Base-by-base conservation (phyloP, 2,329 filamentous ascomycete species). In the Cytospora schulzeri region DNA sequence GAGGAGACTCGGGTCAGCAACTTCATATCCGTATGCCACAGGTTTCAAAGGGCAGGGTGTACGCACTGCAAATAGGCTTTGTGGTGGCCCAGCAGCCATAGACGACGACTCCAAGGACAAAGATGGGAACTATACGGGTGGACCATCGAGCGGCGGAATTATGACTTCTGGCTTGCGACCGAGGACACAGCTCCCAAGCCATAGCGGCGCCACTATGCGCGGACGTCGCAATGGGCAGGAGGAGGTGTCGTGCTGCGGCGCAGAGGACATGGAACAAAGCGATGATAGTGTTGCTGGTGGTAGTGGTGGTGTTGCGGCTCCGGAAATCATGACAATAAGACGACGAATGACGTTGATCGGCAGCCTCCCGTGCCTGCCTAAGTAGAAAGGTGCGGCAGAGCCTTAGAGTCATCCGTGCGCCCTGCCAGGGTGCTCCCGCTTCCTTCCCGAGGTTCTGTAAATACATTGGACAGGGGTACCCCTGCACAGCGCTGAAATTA, bases 21-120 rank as follows among this genome's bases (percentile, higher is more conserved):
- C n/a, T 11, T 31, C 5, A 12, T 22, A 11, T 15, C 1, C 11
- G n/a, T 24, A 48, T 14, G 22, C 19, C 3, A 48, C 45, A 48
- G 15, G n/a, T 9, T 22, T 48, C 45, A 45, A 45, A 12, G 17
- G 45, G 6, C n/a, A 12, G 41, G 17, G n/a, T 1, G n/a, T 6
- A 80, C 88, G 73, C 76, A 93, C 91, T 80, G 73, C 89, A 91
- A 67, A 93, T 76, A 54, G 83, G 82, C 67, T 84, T 87, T 57
- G 91, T 85, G 57, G 93, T 75, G 17, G 88, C 87, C 77, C 90
- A 97, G 38, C 87, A 90, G 24, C 85, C 85, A 75, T 91, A 92
- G 45, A 82, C 87, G 66, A 91, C 82, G 45, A 85, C 80, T 33
- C 83, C 88, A 38, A 87, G 76, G 50, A 96, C 83, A 58, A 94